These are phyloP conservation scores for Lactifluus subvellereus DNA, from an alignment of 768 basidiomycete species.

Conservation along the genomic window DNA sequence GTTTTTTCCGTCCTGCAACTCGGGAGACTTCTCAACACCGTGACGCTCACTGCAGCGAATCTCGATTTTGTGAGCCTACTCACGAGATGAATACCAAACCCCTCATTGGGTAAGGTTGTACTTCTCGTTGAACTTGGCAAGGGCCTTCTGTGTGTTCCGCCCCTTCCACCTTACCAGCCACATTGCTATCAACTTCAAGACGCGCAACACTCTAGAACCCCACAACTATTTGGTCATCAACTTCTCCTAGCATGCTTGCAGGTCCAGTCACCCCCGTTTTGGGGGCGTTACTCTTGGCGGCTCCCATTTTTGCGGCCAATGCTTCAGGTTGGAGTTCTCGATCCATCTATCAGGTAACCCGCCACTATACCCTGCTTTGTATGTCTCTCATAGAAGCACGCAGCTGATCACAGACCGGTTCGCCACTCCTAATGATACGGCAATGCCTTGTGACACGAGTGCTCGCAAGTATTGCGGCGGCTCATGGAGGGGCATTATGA, in stretches of 20 bases:
- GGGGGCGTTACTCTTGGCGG: conserved; percentile 1
- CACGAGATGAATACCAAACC: conserved; percentile 6
- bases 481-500: conserved; percentile 46
- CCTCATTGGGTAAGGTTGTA: conserved; percentile 5
- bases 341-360: conserved; percentile 48
- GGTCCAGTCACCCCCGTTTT: background rate
- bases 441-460: conserved; percentile 40
- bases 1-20: background rate
- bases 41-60: background rate
- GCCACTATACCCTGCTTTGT: background rate
- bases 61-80: background rate
- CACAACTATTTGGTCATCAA: background rate
- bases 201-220: background rate
- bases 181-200: conserved; percentile 5
- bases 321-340: conserved; percentile 47
- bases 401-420: conserved; percentile 57
- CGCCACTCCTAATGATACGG: conserved; percentile 40
- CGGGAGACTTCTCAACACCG: background rate
- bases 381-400: background rate
- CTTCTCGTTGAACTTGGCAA: background rate
- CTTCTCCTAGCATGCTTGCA: background rate
- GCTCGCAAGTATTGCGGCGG: conserved; percentile 52
- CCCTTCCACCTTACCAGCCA: background rate
- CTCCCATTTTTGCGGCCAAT: conserved; percentile 34
- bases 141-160: background rate